phyloP scores from a whole-genome alignment of 495 filamentous ascomycete genomes.

The Glonium stellatum region DNA sequence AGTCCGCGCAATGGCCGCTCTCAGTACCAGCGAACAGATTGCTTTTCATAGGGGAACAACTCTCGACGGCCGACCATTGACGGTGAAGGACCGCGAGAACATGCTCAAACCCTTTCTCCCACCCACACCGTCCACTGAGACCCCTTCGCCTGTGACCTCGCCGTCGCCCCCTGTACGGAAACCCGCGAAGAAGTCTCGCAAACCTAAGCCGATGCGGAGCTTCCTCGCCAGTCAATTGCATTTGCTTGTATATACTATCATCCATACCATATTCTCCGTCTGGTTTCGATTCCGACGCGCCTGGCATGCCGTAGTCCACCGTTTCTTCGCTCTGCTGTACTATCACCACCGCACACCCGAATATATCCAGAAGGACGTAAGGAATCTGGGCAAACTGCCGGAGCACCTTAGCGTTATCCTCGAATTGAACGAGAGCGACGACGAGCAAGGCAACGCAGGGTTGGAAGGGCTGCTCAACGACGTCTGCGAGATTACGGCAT shows the following conservation, averaged over 20 bases:
- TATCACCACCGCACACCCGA: conserved; percentile 93
- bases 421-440: conserved; percentile 63
- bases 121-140: conserved; percentile 38
- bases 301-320: conserved; percentile 69
- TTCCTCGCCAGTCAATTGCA: conserved; percentile 63
- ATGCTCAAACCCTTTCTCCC: conserved; percentile 74
- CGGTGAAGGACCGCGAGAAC: conserved; percentile 58
- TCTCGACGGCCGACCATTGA: conserved; percentile 51
- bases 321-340: conserved; percentile 69
- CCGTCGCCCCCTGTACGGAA: conserved; percentile 29
- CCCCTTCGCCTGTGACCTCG: conserved; percentile 8
- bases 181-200: conserved; percentile 24
- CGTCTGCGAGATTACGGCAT: conserved; percentile 80
- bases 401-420: conserved; percentile 84
- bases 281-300: conserved; percentile 73
- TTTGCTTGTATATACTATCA: conserved; percentile 58
- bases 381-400: conserved; percentile 60
- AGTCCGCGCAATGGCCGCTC: conserved; percentile 31
- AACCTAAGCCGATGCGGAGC: conserved; percentile 51
- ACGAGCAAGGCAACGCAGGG: conserved; percentile 56
- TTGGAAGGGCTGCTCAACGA: conserved; percentile 82
- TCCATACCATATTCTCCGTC: conserved; percentile 78
- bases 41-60: conserved; percentile 59
- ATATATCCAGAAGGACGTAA: conserved; percentile 83
- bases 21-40: conserved; percentile 47